phyloP scores from a whole-genome alignment of 768 basidiomycete species.

The Termitomyces sp. region DNA sequence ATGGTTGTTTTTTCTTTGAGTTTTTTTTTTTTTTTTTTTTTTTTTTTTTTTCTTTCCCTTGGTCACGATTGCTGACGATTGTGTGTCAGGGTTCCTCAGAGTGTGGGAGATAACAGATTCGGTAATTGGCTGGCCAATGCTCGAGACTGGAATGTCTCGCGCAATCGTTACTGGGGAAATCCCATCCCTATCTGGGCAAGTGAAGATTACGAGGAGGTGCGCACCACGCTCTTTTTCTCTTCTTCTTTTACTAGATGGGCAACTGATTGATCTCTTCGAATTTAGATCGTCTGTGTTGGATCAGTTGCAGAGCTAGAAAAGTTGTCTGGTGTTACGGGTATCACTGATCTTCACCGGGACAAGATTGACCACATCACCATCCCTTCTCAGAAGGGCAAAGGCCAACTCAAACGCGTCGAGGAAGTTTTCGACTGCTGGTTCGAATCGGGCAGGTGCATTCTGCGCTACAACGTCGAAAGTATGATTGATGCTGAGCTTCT shows the following conservation, averaged over 20 bases:
- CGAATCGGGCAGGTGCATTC: conserved; percentile 87
- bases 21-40: too few species aligned
- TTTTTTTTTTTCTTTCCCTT: neutral
- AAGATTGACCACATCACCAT: conserved; percentile 96
- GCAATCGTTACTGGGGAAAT: conserved; percentile 98
- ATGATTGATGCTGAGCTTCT: neutral
- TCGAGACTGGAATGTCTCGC: conserved; percentile 99
- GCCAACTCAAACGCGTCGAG: conserved; percentile 80
- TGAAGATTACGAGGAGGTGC: conserved; percentile 86
- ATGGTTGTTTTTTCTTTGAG: too few species aligned
- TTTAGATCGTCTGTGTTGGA: conserved; percentile 74
- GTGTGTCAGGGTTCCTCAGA: conserved; percentile 76
- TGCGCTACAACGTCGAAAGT: neutral
- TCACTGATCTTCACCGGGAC: conserved; percentile 90
- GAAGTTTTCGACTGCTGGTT: conserved; percentile 99
- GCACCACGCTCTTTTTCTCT: neutral
- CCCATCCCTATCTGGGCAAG: conserved; percentile 96
- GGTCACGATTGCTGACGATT: conserved; percentile 1
- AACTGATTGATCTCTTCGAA: neutral
- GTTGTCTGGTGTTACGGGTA: conserved; percentile 76
- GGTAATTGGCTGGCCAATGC: conserved; percentile 98
- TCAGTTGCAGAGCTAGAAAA: conserved; percentile 86
- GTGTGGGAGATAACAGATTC: conserved; percentile 87
- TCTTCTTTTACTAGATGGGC: neutral
- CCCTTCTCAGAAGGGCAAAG: conserved; percentile 86